Evolutionary conservation across 495 filamentous ascomycete species (phyloP).

Genomic region (Penicillium flavigenum): DNA sequence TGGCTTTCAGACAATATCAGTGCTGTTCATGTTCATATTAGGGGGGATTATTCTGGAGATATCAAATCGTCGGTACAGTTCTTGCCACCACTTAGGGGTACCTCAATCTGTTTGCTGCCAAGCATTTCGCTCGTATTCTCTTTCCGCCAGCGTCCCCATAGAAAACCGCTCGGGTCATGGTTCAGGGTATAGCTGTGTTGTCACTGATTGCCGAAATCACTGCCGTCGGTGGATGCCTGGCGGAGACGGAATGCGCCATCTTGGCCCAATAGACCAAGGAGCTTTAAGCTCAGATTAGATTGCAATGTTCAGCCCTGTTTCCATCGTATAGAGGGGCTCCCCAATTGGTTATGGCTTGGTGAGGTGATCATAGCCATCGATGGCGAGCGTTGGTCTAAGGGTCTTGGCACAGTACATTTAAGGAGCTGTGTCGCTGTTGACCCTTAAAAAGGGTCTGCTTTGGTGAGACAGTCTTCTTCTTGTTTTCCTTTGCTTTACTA

Average conservation of each 20-base stretch:
- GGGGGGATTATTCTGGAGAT: conserved; percentile 7
- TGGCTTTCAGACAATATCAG: conserved; percentile 12
- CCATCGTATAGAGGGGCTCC: conserved; percentile 1
- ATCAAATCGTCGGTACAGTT: conserved; percentile 9
- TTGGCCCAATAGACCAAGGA: background rate
- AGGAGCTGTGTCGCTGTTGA: conserved; percentile 15
- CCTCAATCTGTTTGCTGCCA: conserved; percentile 20
- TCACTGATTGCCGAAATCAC: conserved; percentile 17
- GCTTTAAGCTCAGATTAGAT: conserved; percentile 29
- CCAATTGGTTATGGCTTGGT: conserved; percentile 22
- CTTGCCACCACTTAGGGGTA: conserved; percentile 23
- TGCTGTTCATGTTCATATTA: conserved; percentile 10
- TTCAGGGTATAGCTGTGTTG: conserved; percentile 5
- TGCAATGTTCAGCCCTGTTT: conserved; percentile 17
- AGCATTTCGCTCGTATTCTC: conserved; percentile 23
- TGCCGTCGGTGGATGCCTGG: conserved; percentile 8
- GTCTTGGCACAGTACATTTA: conserved; percentile 38
- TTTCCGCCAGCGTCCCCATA: background rate
- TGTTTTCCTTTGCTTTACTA: background rate
- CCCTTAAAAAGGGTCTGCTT: background rate
- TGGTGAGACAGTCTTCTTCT: background rate
- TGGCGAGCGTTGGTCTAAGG: conserved; percentile 33
- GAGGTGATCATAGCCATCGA: conserved; percentile 40
- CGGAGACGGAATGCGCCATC: conserved; percentile 1
- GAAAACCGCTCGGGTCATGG: background rate